Evolutionary conservation across 441 rosid species (phyloP).

Genomic region (Cnidoscolus chayamansa): DNA sequence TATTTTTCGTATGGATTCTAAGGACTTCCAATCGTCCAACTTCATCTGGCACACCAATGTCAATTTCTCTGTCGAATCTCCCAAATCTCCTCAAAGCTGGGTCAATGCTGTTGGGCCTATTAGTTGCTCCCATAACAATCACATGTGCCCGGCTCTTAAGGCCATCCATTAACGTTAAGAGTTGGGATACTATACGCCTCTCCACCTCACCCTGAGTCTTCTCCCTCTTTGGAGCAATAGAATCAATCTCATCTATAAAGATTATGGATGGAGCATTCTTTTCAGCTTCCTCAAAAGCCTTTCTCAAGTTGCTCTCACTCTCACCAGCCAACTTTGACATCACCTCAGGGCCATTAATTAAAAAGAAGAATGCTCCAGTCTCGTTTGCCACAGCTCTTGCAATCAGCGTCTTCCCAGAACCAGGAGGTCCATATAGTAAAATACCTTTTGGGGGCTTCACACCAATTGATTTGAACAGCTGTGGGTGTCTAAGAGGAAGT

Average conservation of each 20-base stretch:
- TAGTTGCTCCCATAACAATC: conserved; percentile 50
- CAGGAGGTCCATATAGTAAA: conserved; percentile 59
- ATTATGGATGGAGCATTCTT: conserved; percentile 66
- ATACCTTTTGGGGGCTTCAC: conserved; percentile 79
- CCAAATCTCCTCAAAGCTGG: conserved; percentile 50
- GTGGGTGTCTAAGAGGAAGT: conserved; percentile 68
- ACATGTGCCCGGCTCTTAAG: conserved; percentile 49
- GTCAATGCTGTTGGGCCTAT: conserved; percentile 49
- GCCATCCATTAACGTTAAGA: conserved; percentile 56
- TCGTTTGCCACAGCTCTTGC: conserved; percentile 70
- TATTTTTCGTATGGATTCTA: conserved; percentile 50
- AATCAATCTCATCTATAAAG: conserved; percentile 64
- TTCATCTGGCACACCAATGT: conserved; percentile 64
- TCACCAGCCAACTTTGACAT: conserved; percentile 73
- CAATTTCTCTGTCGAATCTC: conserved; percentile 54
- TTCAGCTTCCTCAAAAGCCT: conserved; percentile 68
- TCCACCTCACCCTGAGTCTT: conserved; percentile 67
- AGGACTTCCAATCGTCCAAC: conserved; percentile 52
- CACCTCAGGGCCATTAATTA: conserved; percentile 61
- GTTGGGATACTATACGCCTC: conserved; percentile 60
- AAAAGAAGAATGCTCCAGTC: conserved; percentile 66
- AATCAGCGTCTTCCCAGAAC: conserved; percentile 58
- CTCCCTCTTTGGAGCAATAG: conserved; percentile 64
- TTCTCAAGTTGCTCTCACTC: conserved; percentile 65
- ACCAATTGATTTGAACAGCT: conserved; percentile 67